phyloP scores from a whole-genome alignment of 768 basidiomycete species.

The Boletus fagicola region DNA sequence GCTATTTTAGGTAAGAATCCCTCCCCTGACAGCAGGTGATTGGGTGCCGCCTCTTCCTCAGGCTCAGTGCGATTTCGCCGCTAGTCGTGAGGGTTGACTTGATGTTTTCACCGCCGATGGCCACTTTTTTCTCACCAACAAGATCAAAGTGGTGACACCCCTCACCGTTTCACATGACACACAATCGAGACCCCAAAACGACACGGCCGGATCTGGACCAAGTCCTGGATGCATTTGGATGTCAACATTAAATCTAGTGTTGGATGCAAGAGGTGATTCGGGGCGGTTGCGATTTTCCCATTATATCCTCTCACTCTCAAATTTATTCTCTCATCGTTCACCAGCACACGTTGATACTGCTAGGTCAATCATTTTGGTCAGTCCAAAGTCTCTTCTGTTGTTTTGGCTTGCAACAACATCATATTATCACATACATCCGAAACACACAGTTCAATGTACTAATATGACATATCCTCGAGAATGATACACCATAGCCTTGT shows the following conservation, averaged over 20 bases:
- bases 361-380: background rate
- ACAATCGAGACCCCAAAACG: slow-evolving; percentile 9
- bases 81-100: background rate
- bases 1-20: slow-evolving; percentile 1
- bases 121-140: slow-evolving; percentile 5
- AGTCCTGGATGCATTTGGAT: background rate
- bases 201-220: background rate
- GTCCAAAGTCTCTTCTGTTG: background rate
- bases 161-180: slow-evolving; percentile 9
- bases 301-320: background rate
- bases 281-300: background rate
- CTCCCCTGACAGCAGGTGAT: background rate
- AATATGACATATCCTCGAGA: slow-evolving; percentile 17
- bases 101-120: background rate
- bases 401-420: background rate
- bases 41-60: background rate
- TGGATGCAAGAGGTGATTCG: background rate
- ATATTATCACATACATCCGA: background rate
- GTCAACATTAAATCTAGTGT: no score
- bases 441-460: background rate
- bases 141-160: slow-evolving; percentile 6
- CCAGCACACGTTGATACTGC: background rate
- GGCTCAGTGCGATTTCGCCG: background rate
- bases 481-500: slow-evolving; percentile 2
- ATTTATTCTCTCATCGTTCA: background rate